Evolutionary conservation across 108 stramenopile genomes (phyloP).

Genomic region (Discostella pseudostelligera): DNA sequence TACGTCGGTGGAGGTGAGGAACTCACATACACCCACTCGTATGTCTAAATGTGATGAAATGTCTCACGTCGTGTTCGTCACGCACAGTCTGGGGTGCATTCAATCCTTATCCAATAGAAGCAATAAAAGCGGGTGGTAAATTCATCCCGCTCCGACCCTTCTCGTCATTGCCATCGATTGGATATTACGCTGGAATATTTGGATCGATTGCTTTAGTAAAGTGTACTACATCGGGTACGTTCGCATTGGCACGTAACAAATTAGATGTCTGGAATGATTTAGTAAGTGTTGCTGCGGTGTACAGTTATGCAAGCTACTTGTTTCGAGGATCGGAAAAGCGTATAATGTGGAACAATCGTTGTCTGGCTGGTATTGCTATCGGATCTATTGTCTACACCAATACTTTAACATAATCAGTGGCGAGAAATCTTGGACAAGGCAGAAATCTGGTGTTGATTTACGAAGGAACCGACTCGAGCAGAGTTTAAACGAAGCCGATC

Average conservation of each 20-base stretch:
- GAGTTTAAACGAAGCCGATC: too few relatives aligned
- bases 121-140: slow-evolving; percentile 11
- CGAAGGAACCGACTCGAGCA: too few relatives aligned
- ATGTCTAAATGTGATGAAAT: too few relatives aligned
- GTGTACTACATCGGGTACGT: slow-evolving; percentile 21
- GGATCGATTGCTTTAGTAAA: slow-evolving; percentile 24
- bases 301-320: slow-evolving; percentile 12
- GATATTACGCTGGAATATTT: slow-evolving; percentile 25
- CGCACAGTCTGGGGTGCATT: slow-evolving; percentile 29
- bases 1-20: slow-evolving; percentile 5
- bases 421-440: too few relatives aligned
- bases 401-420: slow-evolving; percentile 10
- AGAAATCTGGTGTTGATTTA: too few relatives aligned
- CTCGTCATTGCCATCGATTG: slow-evolving; percentile 31
- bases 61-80: background rate
- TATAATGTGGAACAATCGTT: slow-evolving; percentile 37
- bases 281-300: slow-evolving; percentile 14
- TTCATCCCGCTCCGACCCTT: slow-evolving; percentile 30
- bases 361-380: slow-evolving; percentile 18
- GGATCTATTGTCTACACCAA: slow-evolving; percentile 31
- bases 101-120: slow-evolving; percentile 27
- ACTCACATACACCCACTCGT: background rate
- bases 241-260: slow-evolving; percentile 19
- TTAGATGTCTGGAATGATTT: slow-evolving; percentile 30
- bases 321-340: slow-evolving; percentile 16